Percentiles rank a stretch among this genome's conserved stretches.
Conservation (phyloP, 2,329 filamentous ascomycete species). For the Cladophialophora yegresii region DNA sequence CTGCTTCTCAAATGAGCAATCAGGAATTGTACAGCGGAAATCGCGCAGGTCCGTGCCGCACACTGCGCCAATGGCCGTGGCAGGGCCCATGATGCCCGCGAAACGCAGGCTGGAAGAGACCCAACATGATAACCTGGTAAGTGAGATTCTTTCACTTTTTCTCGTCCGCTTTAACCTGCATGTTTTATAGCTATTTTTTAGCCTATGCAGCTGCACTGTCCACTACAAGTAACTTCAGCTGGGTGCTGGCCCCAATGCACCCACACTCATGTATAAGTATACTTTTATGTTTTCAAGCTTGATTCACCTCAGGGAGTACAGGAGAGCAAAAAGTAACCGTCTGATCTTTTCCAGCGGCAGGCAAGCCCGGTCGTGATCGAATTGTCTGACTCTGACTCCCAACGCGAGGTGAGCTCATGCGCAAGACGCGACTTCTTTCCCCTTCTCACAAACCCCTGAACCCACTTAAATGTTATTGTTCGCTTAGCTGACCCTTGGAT, state of each 20-base stretch:
- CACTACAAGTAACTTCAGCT: not conserved
- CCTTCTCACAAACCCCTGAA: not conserved
- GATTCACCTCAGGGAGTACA: not conserved
- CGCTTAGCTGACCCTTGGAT: not conserved
- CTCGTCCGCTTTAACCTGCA: not conserved
- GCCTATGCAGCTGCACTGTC: not conserved
- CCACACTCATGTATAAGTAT: not conserved
- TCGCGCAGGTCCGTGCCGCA: not conserved
- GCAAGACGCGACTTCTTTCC: not conserved
- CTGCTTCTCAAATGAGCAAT: not conserved
- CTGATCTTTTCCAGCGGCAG: not conserved
- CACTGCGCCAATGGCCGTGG: not conserved
- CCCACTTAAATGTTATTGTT: not conserved
- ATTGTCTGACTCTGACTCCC: slow-evolving; percentile 2
- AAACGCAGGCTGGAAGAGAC: slow-evolving; percentile 11
- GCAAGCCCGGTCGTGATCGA: not conserved
- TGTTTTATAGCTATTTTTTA: not conserved
- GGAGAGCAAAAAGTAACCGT: not conserved
- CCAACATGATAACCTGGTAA: not conserved
- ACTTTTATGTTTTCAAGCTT: not conserved
- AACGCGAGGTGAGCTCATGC: slow-evolving; percentile 2
- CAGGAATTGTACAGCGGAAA: not conserved
- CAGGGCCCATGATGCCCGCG: not conserved
- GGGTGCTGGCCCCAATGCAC: not conserved
- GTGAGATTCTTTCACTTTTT: not conserved